phyloP scores from a whole-genome alignment of 1,284 basidiomycete genomes.

The Somion occarium region DNA sequence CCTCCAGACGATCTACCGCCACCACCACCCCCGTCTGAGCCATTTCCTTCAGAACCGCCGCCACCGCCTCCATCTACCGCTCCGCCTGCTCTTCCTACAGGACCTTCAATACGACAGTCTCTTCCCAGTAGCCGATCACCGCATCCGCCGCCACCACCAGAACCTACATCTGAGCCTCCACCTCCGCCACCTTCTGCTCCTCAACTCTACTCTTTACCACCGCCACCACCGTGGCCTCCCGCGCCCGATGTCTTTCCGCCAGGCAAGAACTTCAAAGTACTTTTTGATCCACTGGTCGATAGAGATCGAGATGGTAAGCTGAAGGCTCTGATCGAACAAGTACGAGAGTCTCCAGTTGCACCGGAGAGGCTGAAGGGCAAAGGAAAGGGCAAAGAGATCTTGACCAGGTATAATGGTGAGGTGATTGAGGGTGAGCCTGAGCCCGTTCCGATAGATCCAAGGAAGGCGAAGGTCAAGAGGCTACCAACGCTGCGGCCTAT shows the following conservation, averaged over 20 bases:
- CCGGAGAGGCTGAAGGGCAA: constrained; percentile 52
- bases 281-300: constrained; percentile 57
- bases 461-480: constrained; percentile 40
- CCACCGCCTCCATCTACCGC: constrained; percentile 13
- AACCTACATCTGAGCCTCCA: constrained; percentile 15
- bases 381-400: constrained; percentile 55
- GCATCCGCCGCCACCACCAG: constrained; percentile 17
- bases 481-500: constrained; percentile 28
- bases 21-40: constrained; percentile 17
- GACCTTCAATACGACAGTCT: too few relatives aligned
- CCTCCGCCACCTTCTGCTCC: constrained; percentile 23
- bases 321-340: constrained; percentile 47
- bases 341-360: constrained; percentile 28
- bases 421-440: constrained; percentile 43
- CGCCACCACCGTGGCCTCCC: constrained; percentile 43
- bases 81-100: too few relatives aligned
- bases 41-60: constrained; percentile 16
- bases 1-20: constrained; percentile 12
- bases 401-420: constrained; percentile 55
- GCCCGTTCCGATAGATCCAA: constrained; percentile 49
- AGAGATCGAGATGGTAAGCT: constrained; percentile 40
- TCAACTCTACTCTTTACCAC: constrained; percentile 31
- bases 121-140: constrained; percentile 5
- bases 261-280: constrained; percentile 49
- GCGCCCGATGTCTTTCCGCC: constrained; percentile 39